Percentiles rank a stretch among this genome's conserved stretches.
Evolutionary conservation across 345 rosid genomes (phyloP).

Genomic region (Aegle marmelos): DNA sequence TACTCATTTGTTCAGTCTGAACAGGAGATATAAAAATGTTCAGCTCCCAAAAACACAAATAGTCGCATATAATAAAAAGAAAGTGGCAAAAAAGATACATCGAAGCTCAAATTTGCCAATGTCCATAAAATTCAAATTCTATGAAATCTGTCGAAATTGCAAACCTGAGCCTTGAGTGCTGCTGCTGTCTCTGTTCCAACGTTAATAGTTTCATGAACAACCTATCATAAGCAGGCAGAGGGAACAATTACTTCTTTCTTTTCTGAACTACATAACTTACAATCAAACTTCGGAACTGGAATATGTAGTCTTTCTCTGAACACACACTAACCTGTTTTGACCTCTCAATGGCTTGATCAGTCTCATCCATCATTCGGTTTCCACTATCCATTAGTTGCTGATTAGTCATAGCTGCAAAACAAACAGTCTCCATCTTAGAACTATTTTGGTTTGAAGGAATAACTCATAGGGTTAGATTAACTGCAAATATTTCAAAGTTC

Average conservation of each 20-base stretch:
- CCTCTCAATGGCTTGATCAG: slow-evolving; percentile 93
- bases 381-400: slow-evolving; percentile 74
- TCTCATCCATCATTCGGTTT: slow-evolving; percentile 82
- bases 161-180: slow-evolving; percentile 90
- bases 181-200: slow-evolving; percentile 92
- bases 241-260: neutral
- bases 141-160: slow-evolving; percentile 12
- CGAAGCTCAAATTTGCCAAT: neutral
- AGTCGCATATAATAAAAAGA: neutral
- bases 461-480: neutral
- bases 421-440: slow-evolving; percentile 15
- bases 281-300: neutral
- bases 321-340: slow-evolving; percentile 55
- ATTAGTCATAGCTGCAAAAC: slow-evolving; percentile 76
- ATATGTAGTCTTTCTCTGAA: neutral
- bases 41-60: slow-evolving; percentile 13
- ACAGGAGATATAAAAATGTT: slow-evolving; percentile 20
- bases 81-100: slow-evolving; percentile 11
- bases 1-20: slow-evolving; percentile 98
- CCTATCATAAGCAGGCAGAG: slow-evolving; percentile 32
- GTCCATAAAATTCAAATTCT: neutral
- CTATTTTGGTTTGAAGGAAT: neutral
- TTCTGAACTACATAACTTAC: neutral
- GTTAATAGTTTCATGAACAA: slow-evolving; percentile 80
- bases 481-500: neutral